Evolutionary conservation across 2,329 filamentous ascomycete species (phyloP), one percentile per base, ranked within the genome.

Genomic region (Paracoccidioides lutzii): DNA sequence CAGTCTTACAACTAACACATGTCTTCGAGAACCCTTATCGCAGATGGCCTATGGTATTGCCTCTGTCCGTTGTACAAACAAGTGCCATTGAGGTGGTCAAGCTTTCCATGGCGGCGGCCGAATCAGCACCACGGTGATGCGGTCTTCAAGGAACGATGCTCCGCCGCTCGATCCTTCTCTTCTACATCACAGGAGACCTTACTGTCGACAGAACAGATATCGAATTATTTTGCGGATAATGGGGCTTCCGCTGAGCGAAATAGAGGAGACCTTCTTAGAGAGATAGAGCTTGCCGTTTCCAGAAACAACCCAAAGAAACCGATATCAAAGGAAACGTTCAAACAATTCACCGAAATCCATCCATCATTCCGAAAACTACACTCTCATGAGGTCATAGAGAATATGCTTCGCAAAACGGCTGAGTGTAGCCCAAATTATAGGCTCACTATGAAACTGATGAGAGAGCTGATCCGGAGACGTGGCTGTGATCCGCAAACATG

Each of bases 11-110:
- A 43, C 44, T 28, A 5, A 49, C 49, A 61, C 45, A 73, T 74
- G 71, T 64, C 67, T 55, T 63, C 59, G 54, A 63, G 55, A 59
- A 59, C 60, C 43, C 57, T 69, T 33, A 59, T 68, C 48, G 59
- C 70, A 37, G 71, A 73, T 61, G 70, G 68, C 40, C 62, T 74
- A 51, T 74, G 71, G 71, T 68, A 67, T 57, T 72, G 67, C 57
- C 62, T 74, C 38, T 71, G 71, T 62, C 71, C 70, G 46, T 70
- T 68, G 12, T 70, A 71, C 40, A 61, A 49, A 22, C 53, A 49
- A 37, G 14, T 43, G 33, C 33, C 46, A 22, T 46, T 54, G 15
- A 42, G 12, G 37, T 45, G 30, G 33, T 28, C n/a, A 28, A 54
- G 46, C 12, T 46, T 38, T 42, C 30, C 41, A 32, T n/a, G 35